These are phyloP conservation scores for Colletotrichum incanum DNA, from an alignment of 2,329 filamentous ascomycete genomes.

Conservation along the genomic window DNA sequence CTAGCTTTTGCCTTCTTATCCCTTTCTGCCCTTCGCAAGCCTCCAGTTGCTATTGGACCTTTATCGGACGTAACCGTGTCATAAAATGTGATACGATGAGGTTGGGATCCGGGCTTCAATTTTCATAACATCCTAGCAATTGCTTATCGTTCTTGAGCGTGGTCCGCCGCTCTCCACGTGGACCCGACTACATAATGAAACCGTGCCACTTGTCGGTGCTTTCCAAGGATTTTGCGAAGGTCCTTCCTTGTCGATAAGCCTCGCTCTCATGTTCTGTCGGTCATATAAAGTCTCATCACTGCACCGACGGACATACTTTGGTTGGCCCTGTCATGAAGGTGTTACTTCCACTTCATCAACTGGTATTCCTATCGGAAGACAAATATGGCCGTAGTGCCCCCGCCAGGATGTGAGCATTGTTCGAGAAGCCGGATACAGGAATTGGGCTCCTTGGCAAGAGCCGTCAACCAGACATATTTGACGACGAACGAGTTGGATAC, in stretches of 20 bases:
- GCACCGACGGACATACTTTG: neutral
- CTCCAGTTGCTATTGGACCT: neutral
- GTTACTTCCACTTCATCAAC: conserved; percentile 9
- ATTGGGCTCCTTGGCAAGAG: conserved; percentile 18
- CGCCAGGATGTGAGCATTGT: conserved; percentile 28
- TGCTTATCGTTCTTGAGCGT: neutral
- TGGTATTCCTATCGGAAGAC: conserved; percentile 18
- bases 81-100: conserved; percentile 5
- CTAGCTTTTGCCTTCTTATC: neutral
- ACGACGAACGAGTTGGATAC: conserved; percentile 20
- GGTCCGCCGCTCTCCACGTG: conserved; percentile 9
- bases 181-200: conserved; percentile 18
- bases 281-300: conserved; percentile 13
- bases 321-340: conserved; percentile 11
- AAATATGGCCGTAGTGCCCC: conserved; percentile 39
- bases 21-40: neutral
- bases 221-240: neutral
- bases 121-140: conserved; percentile 11
- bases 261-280: neutral
- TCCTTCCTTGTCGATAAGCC: neutral
- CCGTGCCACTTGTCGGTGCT: neutral
- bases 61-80: conserved; percentile 14
- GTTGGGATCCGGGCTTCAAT: neutral
- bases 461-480: conserved; percentile 11
- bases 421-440: conserved; percentile 17